phyloP scores from a whole-genome alignment of 2,329 filamentous ascomycete species.

The Sarocladium oryzae region DNA sequence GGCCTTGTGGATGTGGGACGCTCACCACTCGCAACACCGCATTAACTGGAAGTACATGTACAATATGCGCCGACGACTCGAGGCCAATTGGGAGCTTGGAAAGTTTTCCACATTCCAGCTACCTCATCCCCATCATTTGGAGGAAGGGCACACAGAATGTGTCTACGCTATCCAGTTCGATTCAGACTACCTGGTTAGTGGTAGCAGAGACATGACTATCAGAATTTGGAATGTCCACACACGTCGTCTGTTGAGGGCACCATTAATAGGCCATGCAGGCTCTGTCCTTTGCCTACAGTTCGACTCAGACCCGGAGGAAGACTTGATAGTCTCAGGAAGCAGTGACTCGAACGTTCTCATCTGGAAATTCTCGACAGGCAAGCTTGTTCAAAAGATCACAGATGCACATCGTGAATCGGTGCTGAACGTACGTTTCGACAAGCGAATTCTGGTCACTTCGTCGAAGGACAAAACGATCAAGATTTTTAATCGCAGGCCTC shows the following conservation, averaged over 20 bases:
- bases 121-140: conserved; percentile 71
- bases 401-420: conserved; percentile 85
- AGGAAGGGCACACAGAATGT: conserved; percentile 85
- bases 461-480: conserved; percentile 98
- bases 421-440: conserved; percentile 87
- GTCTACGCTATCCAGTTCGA: conserved; percentile 94
- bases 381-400: conserved; percentile 68
- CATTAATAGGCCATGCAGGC: conserved; percentile 69
- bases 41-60: conserved; percentile 94
- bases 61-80: conserved; percentile 74
- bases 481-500: conserved; percentile 75
- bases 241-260: conserved; percentile 66
- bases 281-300: conserved; percentile 95
- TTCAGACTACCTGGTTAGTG: conserved; percentile 80
- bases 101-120: conserved; percentile 83
- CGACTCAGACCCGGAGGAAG: conserved; percentile 78
- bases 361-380: conserved; percentile 88
- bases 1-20: conserved; percentile 45
- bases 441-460: conserved; percentile 86
- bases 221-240: conserved; percentile 87
- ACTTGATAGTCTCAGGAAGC: conserved; percentile 91
- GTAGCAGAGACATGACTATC: conserved; percentile 81
- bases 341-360: conserved; percentile 87
- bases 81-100: conserved; percentile 86
- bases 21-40: conserved; percentile 44